Conservation (phyloP, 768 basidiomycete species). For the Mycena indigotica region DNA sequence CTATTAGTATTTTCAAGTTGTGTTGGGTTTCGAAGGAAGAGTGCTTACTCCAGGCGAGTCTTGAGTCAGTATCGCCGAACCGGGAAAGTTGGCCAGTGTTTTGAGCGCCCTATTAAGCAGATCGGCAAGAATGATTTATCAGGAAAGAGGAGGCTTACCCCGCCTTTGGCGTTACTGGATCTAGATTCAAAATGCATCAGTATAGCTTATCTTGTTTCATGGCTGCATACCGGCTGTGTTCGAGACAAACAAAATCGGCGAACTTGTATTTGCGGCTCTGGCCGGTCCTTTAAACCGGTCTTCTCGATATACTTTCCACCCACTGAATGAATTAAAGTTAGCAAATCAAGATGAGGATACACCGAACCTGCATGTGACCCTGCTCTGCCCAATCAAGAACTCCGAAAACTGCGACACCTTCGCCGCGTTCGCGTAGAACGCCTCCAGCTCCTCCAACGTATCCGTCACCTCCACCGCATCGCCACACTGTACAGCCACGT, state of each 20-base stretch:
- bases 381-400: slow-evolving; percentile 7
- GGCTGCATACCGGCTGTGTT: slow-evolving; percentile 26
- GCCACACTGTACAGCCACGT: slow-evolving; percentile 20
- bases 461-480: slow-evolving; percentile 23
- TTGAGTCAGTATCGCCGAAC: slow-evolving; percentile 14
- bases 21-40: background rate
- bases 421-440: slow-evolving; percentile 12
- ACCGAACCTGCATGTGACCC: slow-evolving; percentile 11
- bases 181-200: too few species aligned
- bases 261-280: slow-evolving; percentile 25
- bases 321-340: background rate
- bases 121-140: background rate
- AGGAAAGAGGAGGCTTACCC: background rate
- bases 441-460: slow-evolving; percentile 16
- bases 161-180: slow-evolving; percentile 14
- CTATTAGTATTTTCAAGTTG: background rate
- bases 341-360: background rate
- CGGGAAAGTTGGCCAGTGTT: slow-evolving; percentile 11
- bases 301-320: slow-evolving; percentile 16
- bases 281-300: slow-evolving; percentile 14
- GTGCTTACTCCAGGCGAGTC: slow-evolving; percentile 13
- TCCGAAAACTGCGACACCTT: slow-evolving; percentile 22
- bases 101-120: slow-evolving; percentile 9
- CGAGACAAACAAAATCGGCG: slow-evolving; percentile 28
- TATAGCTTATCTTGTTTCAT: too few species aligned